These are phyloP conservation scores for Ceratocystis papillata DNA, from an alignment of 2,329 filamentous ascomycete genomes.

Conservation along the genomic window DNA sequence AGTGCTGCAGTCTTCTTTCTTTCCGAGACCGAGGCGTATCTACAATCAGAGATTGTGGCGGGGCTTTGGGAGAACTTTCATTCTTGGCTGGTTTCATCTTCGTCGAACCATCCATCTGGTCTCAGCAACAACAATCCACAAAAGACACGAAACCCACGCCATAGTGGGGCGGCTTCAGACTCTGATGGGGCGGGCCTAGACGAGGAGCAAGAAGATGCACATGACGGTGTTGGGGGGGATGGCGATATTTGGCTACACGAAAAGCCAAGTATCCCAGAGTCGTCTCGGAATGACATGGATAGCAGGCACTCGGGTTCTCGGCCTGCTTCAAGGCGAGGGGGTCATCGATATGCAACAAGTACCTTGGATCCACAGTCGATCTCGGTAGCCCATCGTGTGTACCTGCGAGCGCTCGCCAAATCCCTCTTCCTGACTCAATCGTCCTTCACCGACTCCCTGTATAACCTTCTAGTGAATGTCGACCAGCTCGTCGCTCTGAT, in stretches of 20 bases:
- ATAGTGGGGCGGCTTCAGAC: constrained; percentile 21
- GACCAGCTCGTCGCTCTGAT: constrained; percentile 73
- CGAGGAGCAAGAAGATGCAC: constrained; percentile 4
- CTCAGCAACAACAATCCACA: constrained; percentile 24
- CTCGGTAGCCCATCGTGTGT: constrained; percentile 65
- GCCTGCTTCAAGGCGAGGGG: constrained; percentile 45
- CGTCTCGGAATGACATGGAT: constrained; percentile 25
- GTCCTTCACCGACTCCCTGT: constrained; percentile 53
- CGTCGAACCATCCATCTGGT: constrained; percentile 26
- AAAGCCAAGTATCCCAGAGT: constrained; percentile 23
- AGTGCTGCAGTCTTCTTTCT: constrained; percentile 82
- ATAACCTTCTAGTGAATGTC: constrained; percentile 58
- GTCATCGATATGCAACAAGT: constrained; percentile 38
- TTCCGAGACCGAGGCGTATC: constrained; percentile 74
- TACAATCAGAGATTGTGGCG: constrained; percentile 79
- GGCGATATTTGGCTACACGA: constrained; percentile 30
- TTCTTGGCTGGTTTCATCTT: constrained; percentile 54
- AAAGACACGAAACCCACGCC: constrained; percentile 22
- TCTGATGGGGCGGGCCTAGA: constrained; percentile 17
- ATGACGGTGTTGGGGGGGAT: constrained; percentile 22
- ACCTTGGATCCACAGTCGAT: constrained; percentile 73
- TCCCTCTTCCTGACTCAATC: constrained; percentile 55
- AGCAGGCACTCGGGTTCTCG: constrained; percentile 23
- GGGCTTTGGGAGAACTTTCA: constrained; percentile 73
- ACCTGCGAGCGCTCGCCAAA: constrained; percentile 57